These are phyloP conservation scores for Oropetium thomaeum DNA, from an alignment of 176 grass and related monocot species.

Conservation along the genomic window DNA sequence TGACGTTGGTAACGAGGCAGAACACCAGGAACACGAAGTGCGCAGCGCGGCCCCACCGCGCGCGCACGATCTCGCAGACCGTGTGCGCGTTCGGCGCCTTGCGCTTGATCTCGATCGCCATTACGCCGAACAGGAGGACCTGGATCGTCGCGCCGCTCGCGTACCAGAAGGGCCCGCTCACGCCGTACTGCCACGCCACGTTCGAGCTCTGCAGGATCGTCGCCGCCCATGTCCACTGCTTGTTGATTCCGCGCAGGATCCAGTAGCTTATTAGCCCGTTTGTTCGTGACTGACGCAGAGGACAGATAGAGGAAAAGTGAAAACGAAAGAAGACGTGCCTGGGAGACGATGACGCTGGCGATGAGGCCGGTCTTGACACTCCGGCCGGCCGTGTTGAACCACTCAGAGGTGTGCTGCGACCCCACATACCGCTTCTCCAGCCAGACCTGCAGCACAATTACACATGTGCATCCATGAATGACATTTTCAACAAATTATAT, in stretches of 20 bases:
- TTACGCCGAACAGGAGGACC: constrained; percentile 73
- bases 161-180: constrained; percentile 82
- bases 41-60: constrained; percentile 52
- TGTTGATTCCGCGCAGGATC: neutral
- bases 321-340: constrained; percentile 26
- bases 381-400: constrained; percentile 78
- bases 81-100: constrained; percentile 75
- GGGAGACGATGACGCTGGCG: constrained; percentile 78
- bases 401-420: constrained; percentile 63
- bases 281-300: neutral
- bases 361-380: constrained; percentile 81
- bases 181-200: constrained; percentile 74
- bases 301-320: neutral
- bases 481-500: too few relatives aligned
- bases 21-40: constrained; percentile 65
- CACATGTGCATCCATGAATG: neutral
- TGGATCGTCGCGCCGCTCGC: constrained; percentile 72
- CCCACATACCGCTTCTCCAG: constrained; percentile 70
- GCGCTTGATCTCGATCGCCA: constrained; percentile 85
- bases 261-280: neutral
- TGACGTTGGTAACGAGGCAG: constrained; percentile 73
- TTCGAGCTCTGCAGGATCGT: constrained; percentile 85
- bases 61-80: constrained; percentile 66
- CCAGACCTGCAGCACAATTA: constrained; percentile 53
- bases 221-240: constrained; percentile 79